Evolutionary conservation across 441 rosid genomes (phyloP).

Genomic region (Gossypium armourianum): DNA sequence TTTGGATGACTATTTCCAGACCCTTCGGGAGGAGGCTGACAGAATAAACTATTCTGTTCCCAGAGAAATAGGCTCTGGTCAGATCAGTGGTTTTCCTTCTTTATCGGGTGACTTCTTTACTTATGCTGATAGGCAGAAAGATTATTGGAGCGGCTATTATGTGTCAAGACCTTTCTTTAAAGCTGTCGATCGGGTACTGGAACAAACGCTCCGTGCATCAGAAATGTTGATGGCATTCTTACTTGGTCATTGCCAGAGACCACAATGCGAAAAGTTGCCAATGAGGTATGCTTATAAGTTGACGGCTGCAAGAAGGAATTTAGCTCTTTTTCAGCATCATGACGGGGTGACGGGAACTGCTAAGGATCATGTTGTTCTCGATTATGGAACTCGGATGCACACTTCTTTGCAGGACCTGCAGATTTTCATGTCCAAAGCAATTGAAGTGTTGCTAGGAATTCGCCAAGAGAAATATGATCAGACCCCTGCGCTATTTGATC

Average conservation of each 20-base stretch:
- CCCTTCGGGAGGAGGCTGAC: slow-evolving; percentile 72
- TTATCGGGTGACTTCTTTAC: slow-evolving; percentile 92
- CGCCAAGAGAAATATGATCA: slow-evolving; percentile 76
- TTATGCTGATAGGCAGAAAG: slow-evolving; percentile 79
- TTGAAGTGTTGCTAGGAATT: slow-evolving; percentile 72
- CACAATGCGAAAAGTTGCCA: slow-evolving; percentile 77
- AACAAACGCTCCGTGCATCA: slow-evolving; percentile 76
- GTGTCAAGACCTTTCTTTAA: slow-evolving; percentile 94
- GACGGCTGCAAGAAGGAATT: slow-evolving; percentile 88
- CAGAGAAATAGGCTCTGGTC: slow-evolving; percentile 68
- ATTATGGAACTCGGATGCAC: slow-evolving; percentile 84
- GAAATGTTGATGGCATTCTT: slow-evolving; percentile 82
- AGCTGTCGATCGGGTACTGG: slow-evolving; percentile 90
- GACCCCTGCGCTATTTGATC: slow-evolving; percentile 62
- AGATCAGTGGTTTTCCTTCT: slow-evolving; percentile 81
- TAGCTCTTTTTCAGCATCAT: slow-evolving; percentile 97
- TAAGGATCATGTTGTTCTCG: slow-evolving; percentile 83
- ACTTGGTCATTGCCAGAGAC: slow-evolving; percentile 73
- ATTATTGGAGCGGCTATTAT: slow-evolving; percentile 98
- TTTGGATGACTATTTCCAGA: slow-evolving; percentile 69
- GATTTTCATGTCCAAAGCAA: slow-evolving; percentile 86
- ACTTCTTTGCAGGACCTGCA: slow-evolving; percentile 82
- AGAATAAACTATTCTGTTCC: slow-evolving; percentile 65
- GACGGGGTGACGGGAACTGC: slow-evolving; percentile 97
- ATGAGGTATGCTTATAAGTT: slow-evolving; percentile 63